phyloP scores from a whole-genome alignment of 495 filamentous ascomycete species.

The Tuber magnatum region DNA sequence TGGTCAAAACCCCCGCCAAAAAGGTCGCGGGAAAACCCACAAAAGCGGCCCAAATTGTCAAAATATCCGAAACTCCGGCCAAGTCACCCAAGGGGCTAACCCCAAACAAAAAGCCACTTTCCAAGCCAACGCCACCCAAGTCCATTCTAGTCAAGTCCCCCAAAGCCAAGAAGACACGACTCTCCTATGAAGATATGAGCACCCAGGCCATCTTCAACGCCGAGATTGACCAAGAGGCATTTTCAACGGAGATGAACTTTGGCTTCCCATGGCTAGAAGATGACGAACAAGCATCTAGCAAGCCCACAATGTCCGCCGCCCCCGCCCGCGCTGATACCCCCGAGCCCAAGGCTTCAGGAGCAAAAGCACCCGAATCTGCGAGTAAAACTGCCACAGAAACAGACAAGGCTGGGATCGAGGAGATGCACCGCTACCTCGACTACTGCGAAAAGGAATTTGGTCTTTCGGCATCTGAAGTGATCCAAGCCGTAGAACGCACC shows the following conservation, averaged over 20 bases:
- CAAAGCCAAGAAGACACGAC: neutral
- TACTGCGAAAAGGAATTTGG: slow-evolving; percentile 26
- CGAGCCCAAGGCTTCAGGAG: neutral
- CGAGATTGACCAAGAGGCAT: neutral
- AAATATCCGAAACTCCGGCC: neutral
- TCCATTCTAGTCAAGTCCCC: neutral
- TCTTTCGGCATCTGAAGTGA: slow-evolving; percentile 17
- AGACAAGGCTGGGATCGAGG: slow-evolving; percentile 18
- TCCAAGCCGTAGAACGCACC: slow-evolving; percentile 30
- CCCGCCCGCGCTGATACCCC: neutral
- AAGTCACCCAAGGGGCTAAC: neutral
- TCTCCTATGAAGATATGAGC: slow-evolving; percentile 16
- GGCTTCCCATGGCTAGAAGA: neutral
- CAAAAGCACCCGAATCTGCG: neutral
- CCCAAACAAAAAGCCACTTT: neutral
- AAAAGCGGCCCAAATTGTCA: neutral
- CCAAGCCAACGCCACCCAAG: neutral
- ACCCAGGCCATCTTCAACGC: slow-evolving; percentile 14
- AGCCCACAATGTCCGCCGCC: neutral
- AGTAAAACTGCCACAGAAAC: neutral
- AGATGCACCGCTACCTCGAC: slow-evolving; percentile 25
- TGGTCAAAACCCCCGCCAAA: neutral
- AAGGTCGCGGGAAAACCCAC: neutral
- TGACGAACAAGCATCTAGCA: neutral
- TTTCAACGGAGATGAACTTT: neutral